phyloP scores from a whole-genome alignment of 208 protist species.

The Leishmania mexicana region DNA sequence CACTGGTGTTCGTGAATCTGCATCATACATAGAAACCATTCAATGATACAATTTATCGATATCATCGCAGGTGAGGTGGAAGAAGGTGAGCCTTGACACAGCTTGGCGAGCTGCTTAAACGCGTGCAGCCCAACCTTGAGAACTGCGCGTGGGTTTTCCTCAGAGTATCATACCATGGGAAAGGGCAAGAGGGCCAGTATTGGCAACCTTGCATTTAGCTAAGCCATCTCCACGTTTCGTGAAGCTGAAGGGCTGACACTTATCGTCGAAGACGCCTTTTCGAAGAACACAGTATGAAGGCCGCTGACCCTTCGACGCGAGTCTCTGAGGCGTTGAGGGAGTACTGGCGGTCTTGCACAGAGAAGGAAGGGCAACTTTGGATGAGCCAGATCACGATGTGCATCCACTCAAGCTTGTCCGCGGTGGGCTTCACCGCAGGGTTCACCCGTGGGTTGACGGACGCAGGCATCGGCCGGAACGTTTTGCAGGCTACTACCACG shows the following conservation, averaged over 20 bases:
- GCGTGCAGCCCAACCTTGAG: constrained; percentile 29
- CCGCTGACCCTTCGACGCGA: neutral
- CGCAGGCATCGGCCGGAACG: constrained; percentile 49
- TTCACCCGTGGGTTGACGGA: constrained; percentile 43
- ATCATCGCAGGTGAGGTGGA: neutral
- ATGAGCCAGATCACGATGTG: constrained; percentile 59
- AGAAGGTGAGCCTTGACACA: constrained; percentile 24
- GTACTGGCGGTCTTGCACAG: constrained; percentile 13
- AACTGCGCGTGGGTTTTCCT: constrained; percentile 26
- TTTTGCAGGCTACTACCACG: constrained; percentile 51
- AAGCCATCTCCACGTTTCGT: constrained; percentile 29
- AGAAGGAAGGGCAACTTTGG: constrained; percentile 11
- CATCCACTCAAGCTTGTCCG: constrained; percentile 50
- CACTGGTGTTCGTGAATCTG: neutral
- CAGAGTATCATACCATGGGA: constrained; percentile 19
- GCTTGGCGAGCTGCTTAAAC: constrained; percentile 30
- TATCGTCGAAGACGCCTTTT: constrained; percentile 34
- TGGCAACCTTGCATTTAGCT: constrained; percentile 6
- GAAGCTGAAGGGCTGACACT: constrained; percentile 39
- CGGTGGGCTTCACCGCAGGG: constrained; percentile 49
- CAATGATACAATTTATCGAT: neutral
- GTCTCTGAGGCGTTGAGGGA: constrained; percentile 5
- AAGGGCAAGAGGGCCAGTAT: constrained; percentile 10
- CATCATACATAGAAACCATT: neutral
- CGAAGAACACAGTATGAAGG: neutral